Evolutionary conservation across 2,329 filamentous ascomycete genomes (phyloP).

Genomic region (Cladosporium sphaerospermum): DNA sequence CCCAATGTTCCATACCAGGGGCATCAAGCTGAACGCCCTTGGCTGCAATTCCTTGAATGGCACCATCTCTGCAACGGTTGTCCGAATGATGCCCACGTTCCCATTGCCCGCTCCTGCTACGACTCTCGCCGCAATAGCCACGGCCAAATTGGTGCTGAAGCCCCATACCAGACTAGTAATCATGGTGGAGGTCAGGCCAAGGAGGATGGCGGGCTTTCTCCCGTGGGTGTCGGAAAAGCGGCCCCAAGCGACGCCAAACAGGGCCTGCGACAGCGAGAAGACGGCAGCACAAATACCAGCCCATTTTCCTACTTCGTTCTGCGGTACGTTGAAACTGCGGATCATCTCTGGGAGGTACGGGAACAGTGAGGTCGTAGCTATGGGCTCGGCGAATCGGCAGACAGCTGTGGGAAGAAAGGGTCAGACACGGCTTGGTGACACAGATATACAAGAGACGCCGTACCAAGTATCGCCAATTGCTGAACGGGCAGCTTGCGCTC

Average conservation of each 20-base stretch:
- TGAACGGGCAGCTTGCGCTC: conserved; percentile 60
- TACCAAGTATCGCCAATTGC: conserved; percentile 74
- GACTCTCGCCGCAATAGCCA: conserved; percentile 72
- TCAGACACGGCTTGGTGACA: conserved; percentile 17
- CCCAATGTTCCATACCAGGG: conserved; percentile 80
- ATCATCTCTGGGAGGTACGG: conserved; percentile 93
- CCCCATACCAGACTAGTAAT: conserved; percentile 75
- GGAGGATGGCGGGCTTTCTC: conserved; percentile 73
- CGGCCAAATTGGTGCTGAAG: conserved; percentile 68
- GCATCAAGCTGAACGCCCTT: conserved; percentile 87
- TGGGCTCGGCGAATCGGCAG: conserved; percentile 62
- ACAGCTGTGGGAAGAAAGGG: conserved; percentile 55
- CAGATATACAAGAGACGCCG: conserved; percentile 34
- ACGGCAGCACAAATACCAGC: conserved; percentile 82
- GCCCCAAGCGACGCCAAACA: conserved; percentile 86
- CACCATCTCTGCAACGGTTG: conserved; percentile 85
- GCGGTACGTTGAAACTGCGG: conserved; percentile 64
- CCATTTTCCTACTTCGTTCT: conserved; percentile 71
- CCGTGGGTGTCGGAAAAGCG: conserved; percentile 71
- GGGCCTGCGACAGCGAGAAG: conserved; percentile 73
- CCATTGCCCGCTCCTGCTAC: conserved; percentile 82
- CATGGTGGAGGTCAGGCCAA: conserved; percentile 73
- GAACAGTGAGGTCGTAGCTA: conserved; percentile 69
- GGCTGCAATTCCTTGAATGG: conserved; percentile 82
- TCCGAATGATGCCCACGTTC: conserved; percentile 73